Evolutionary conservation across 2,329 filamentous ascomycete genomes (phyloP).

Genomic region (Zalaria obscura): DNA sequence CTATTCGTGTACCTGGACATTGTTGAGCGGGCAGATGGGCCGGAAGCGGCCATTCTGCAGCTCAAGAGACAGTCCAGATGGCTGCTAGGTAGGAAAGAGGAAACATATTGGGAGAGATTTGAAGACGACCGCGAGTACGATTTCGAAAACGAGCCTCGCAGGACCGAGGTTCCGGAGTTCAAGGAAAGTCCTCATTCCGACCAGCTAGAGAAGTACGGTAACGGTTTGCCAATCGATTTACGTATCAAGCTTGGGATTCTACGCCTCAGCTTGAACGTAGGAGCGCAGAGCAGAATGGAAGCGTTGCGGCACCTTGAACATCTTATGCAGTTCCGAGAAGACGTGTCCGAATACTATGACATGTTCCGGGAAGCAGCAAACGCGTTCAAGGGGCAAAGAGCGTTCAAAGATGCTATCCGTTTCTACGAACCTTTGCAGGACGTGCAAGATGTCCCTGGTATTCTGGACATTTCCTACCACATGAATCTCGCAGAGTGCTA

Average conservation of each 20-base stretch:
- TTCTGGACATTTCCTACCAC: slow-evolving; percentile 35
- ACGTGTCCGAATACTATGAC: slow-evolving; percentile 55
- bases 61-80: slow-evolving; percentile 65
- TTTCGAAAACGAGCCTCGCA: slow-evolving; percentile 50
- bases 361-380: slow-evolving; percentile 62
- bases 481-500: slow-evolving; percentile 53
- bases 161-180: slow-evolving; percentile 46
- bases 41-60: slow-evolving; percentile 50
- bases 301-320: slow-evolving; percentile 42
- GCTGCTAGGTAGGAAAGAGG: slow-evolving; percentile 61
- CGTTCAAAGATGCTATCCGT: slow-evolving; percentile 41
- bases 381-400: slow-evolving; percentile 36
- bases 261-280: slow-evolving; percentile 48
- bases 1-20: slow-evolving; percentile 76
- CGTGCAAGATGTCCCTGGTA: slow-evolving; percentile 22
- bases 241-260: slow-evolving; percentile 73
- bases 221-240: slow-evolving; percentile 64
- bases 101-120: slow-evolving; percentile 61
- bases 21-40: slow-evolving; percentile 49
- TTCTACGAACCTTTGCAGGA: slow-evolving; percentile 41
- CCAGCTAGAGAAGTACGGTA: slow-evolving; percentile 51
- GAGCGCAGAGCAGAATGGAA: slow-evolving; percentile 41
- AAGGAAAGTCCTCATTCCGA: slow-evolving; percentile 12
- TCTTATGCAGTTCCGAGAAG: slow-evolving; percentile 51
- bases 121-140: slow-evolving; percentile 74